phyloP scores from a whole-genome alignment of 2,329 filamentous ascomycete genomes.

The Anthostomella pinea region DNA sequence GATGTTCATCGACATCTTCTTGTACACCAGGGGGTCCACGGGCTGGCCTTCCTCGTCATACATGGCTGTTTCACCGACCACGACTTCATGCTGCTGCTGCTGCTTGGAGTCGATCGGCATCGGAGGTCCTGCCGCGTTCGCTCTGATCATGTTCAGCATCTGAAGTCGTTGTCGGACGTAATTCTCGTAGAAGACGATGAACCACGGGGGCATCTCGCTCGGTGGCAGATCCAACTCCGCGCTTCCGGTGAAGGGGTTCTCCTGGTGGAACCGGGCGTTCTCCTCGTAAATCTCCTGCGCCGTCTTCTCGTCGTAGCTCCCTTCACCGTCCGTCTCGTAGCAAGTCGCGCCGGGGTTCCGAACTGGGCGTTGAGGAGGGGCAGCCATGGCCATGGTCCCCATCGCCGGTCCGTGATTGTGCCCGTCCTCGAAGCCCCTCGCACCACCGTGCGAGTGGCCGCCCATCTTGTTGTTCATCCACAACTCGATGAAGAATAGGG shows the following conservation, averaged over 20 bases:
- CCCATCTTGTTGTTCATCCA: constrained; percentile 58
- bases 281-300: constrained; percentile 40
- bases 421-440: constrained; percentile 41
- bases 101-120: constrained; percentile 21
- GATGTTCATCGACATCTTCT: constrained; percentile 69
- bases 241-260: constrained; percentile 24
- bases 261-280: constrained; percentile 21
- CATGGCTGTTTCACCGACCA: constrained; percentile 34
- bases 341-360: constrained; percentile 27
- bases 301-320: constrained; percentile 41
- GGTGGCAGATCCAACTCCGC: constrained; percentile 30
- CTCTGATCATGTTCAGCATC: constrained; percentile 53
- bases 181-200: constrained; percentile 61
- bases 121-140: constrained; percentile 2
- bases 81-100: constrained; percentile 24
- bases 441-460: constrained; percentile 57
- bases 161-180: constrained; percentile 60
- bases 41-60: constrained; percentile 44
- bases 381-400: constrained; percentile 9
- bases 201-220: constrained; percentile 59
- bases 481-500: constrained; percentile 61
- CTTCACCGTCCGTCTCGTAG: constrained; percentile 35
- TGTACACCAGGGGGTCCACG: constrained; percentile 47
- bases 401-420: neutral
- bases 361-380: constrained; percentile 33